These are phyloP conservation scores for Larix kaempferi DNA, from an alignment of 75 land plant species.

Conservation along the genomic window DNA sequence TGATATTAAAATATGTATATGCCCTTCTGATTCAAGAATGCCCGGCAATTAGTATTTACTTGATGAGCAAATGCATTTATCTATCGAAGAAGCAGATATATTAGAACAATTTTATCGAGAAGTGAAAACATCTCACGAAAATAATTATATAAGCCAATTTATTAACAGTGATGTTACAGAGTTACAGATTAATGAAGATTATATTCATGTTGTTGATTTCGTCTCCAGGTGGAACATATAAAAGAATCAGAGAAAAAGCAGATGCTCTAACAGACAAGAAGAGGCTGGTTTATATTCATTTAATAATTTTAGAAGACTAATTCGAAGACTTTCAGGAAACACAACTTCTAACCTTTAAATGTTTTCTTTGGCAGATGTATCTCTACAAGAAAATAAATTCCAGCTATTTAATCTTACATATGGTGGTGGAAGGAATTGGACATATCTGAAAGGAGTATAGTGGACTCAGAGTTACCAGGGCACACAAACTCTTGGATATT, in stretches of 20 bases:
- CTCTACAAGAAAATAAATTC: neutral
- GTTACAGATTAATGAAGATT: neutral
- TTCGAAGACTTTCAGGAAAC: too few species aligned
- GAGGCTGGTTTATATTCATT: neutral
- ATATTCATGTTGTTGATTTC: neutral
- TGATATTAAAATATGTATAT: neutral
- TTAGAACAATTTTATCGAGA: neutral
- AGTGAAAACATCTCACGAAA: neutral
- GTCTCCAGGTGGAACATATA: neutral
- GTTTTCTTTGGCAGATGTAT: neutral
- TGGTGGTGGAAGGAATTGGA: neutral
- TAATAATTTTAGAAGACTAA: too few species aligned
- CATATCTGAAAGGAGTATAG: too few species aligned
- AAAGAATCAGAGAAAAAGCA: neutral
- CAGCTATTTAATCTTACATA: neutral
- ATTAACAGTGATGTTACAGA: neutral
- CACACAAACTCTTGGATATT: too few species aligned
- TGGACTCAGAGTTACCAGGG: too few species aligned
- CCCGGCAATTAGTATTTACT: neutral
- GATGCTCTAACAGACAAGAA: neutral
- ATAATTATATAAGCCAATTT: neutral
- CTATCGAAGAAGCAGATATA: neutral
- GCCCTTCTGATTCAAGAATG: neutral
- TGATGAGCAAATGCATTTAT: neutral
- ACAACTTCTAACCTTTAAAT: neutral